Evolutionary conservation across 768 basidiomycete genomes (phyloP), one percentile per base, ranked within the genome.

Genomic region (Lentinula edodes): DNA sequence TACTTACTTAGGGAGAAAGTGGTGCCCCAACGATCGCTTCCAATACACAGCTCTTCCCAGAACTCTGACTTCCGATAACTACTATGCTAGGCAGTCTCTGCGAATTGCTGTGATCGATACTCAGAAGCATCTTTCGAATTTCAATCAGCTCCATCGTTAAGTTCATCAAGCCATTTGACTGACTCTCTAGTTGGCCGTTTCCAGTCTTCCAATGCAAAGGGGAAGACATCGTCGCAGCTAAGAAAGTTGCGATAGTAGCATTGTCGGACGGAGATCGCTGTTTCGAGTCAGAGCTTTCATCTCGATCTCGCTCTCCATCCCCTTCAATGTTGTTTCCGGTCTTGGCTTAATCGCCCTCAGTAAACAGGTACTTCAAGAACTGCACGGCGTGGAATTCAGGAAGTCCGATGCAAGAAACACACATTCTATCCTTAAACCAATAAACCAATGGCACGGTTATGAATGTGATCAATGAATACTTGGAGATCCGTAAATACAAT

Each of bases 11-110:
- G 97, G 97, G 39, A 99, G 77, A 71, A 99, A 99, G 73, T 98
- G 94, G 62, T 97, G 93, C 0, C 97, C 97, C n/a, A 35, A 99
- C 97, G 63, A 99, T 91, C 5, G 97, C 90, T 74, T 99, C 97
- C 63, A 99, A 76, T 0, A 99, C 97, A 28, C 93, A 95, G 67
- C 95, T 98, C 80, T 99, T 99, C 10, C 97, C 97, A 2, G 93
- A 95, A 73, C 95, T 97, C 77, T 99, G 97, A 72, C 93, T 96
- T 10, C 97, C 97, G 64, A 99, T 91, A 52, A 98, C 97, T 46
- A 98, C 97, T 63, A 99, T 98, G 67, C 94, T 96, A 1, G 97
- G 97, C 18, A 99, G 78, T 68, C 95, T 98, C 66, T 98, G 81
- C 6, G 89, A 85, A 65, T 98, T 95, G 65, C 89, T 94, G 73